Evolutionary conservation across 2,329 filamentous ascomycete species (phyloP), one percentile per base, ranked within the genome.

Genomic region (Blumeriella jaapii): DNA sequence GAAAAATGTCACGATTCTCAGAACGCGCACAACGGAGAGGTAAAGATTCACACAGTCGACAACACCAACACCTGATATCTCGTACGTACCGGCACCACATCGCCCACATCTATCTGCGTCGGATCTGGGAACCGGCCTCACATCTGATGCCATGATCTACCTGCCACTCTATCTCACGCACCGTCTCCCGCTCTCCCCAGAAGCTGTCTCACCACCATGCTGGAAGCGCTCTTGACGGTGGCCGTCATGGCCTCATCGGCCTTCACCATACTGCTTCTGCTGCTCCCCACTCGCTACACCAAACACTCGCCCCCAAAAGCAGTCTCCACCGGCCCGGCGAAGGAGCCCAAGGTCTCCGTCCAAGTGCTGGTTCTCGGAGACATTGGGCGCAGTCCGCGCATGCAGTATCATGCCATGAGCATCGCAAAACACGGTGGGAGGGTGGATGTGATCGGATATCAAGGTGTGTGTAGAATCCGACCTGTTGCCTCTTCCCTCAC

Each of bases 371-470:
- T 98, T 12, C 71, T 98, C 17, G 91, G 91, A 28, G 91, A 98
- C 55, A 87, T 98, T 56, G 91, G 91, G 24, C 76, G 87, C 29
- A 96, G 89, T 56, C 91, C 91, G 31, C 84, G 91, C 38, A 98
- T 98, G 89, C 87, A 96, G 55, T 96, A 98, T 52, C 91, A 98
- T 69, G 89, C 89, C 13, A 65, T 94, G 48, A 96, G 89, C 56
- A 77, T 96, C 52, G 84, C 85, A 25, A 82, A 78, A 51, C 77
- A 86, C 53, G 84, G 84, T 15, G 80, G 77, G 5, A 68, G 69
- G 20, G 89, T 95, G 13, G 78, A 89, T 55, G 63, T 98, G 9
- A 78, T 98, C 48, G 91, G 89, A 29, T 96, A 95, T 56, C 68
- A 79, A 55, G 84, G 85, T 87, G 57, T 19, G 14, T 3, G 2